Conservation (phyloP, 73 alveolate genomes). For the Paramecium bursaria region DNA sequence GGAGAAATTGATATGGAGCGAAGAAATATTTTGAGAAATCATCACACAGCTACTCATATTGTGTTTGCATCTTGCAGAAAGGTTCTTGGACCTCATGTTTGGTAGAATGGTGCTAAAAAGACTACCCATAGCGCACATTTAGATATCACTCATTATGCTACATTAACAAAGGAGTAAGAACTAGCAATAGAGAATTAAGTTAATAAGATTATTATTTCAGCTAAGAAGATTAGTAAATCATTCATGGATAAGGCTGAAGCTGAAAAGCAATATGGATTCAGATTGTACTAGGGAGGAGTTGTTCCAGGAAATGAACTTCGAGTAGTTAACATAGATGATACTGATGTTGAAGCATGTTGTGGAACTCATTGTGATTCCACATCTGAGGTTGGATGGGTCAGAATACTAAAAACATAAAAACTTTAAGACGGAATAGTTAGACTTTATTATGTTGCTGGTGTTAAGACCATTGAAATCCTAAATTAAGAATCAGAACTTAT, state of each 20-base stretch:
- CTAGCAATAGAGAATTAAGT: constrained; percentile 94
- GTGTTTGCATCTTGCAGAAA: constrained; percentile 96
- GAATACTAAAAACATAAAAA: constrained; percentile 91
- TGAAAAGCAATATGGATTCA: constrained; percentile 96
- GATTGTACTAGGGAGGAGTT: constrained; percentile 98
- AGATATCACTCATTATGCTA: constrained; percentile 96
- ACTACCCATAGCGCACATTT: constrained; percentile 96
- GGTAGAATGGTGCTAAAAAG: constrained; percentile 99
- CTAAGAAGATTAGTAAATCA: constrained; percentile 86
- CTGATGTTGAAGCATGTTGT: constrained; percentile 99
- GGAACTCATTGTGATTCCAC: constrained; percentile 99
- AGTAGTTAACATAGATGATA: constrained; percentile 96
- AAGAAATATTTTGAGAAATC: constrained; percentile 93
- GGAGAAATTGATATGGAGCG: constrained; percentile 89
- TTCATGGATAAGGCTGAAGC: constrained; percentile 98
- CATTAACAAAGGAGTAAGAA: constrained; percentile 95
- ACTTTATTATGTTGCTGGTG: constrained; percentile 97
- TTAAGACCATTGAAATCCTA: constrained; percentile 90
- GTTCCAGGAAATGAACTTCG: constrained; percentile 98
- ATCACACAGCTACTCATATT: constrained; percentile 98
- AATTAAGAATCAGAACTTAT: constrained; percentile 53
- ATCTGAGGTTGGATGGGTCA: constrained; percentile 98
- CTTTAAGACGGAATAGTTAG: constrained; percentile 99
- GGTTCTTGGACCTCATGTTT: constrained; percentile 98
- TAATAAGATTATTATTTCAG: constrained; percentile 88